These are phyloP conservation scores for Rhexocercosporidium sp. DNA, from an alignment of 2,329 filamentous ascomycete species.

Conservation along the genomic window DNA sequence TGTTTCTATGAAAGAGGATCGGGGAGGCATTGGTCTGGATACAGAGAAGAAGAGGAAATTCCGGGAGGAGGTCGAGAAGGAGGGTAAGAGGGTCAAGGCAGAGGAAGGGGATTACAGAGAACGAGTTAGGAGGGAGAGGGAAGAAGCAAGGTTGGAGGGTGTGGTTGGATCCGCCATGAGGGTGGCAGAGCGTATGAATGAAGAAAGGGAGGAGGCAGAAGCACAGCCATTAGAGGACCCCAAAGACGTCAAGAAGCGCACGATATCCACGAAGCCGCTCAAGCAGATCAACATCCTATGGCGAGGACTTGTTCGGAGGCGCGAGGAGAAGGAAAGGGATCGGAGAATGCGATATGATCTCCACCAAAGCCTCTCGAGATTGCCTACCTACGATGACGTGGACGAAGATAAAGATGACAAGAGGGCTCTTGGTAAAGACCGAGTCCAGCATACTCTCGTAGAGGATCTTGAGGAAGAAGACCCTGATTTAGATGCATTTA, in stretches of 20 bases:
- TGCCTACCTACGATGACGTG: slow-evolving; percentile 71
- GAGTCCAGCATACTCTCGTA: slow-evolving; percentile 61
- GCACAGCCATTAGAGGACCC: slow-evolving; percentile 7
- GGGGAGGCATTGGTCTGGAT: slow-evolving; percentile 83
- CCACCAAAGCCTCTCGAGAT: slow-evolving; percentile 64
- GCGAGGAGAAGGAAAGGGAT: slow-evolving; percentile 74
- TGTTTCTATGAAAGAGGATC: slow-evolving; percentile 77
- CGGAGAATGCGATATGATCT: slow-evolving; percentile 68
- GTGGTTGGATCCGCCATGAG: slow-evolving; percentile 80
- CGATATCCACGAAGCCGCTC: slow-evolving; percentile 55
- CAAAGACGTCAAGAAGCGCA: slow-evolving; percentile 38
- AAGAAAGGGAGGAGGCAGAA: slow-evolving; percentile 37
- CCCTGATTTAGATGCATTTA: slow-evolving; percentile 79
- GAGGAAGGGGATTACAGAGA: slow-evolving; percentile 76
- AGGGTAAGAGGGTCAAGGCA: slow-evolving; percentile 64
- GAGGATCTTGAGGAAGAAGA: slow-evolving; percentile 81
- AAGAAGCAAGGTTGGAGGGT: slow-evolving; percentile 70
- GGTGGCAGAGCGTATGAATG: slow-evolving; percentile 74
- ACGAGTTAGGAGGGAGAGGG: slow-evolving; percentile 71
- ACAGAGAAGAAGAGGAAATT: slow-evolving; percentile 81
- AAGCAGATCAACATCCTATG: slow-evolving; percentile 79
- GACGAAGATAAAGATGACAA: slow-evolving; percentile 76
- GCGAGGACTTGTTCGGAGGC: slow-evolving; percentile 72
- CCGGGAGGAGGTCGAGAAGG: slow-evolving; percentile 63
- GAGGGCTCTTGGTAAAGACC: slow-evolving; percentile 66